These are phyloP conservation scores for Mycena latifolia DNA, from an alignment of 768 basidiomycete species.

Conservation along the genomic window DNA sequence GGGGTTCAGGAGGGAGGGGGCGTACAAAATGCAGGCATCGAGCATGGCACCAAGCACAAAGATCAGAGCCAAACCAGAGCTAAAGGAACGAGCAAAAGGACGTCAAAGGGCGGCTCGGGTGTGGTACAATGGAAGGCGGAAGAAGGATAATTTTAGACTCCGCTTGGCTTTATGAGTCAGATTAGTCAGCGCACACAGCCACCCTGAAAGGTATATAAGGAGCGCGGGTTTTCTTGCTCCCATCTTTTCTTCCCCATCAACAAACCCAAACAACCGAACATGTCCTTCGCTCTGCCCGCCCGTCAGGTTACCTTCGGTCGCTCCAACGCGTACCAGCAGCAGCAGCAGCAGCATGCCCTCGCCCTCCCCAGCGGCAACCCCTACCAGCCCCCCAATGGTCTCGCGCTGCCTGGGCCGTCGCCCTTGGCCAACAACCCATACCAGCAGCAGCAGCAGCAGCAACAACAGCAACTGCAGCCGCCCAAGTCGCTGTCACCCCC, in stretches of 20 bases:
- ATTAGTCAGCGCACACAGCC: not conserved
- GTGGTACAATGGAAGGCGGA: conserved; percentile 5
- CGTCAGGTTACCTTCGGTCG: conserved; percentile 86
- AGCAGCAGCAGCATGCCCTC: conserved; percentile 58
- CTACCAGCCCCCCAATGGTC: conserved; percentile 55
- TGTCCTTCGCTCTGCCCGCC: conserved; percentile 79
- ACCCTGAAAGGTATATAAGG: conserved; percentile 57
- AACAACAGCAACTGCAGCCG: conserved; percentile 41
- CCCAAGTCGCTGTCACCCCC: conserved; percentile 41
- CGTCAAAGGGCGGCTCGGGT: not conserved
- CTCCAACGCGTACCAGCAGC: conserved; percentile 56
- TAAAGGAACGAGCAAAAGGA: not conserved
- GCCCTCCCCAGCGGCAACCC: conserved; percentile 70
- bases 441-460: conserved; percentile 43
- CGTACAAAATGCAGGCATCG: not conserved
- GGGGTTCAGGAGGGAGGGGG: not conserved
- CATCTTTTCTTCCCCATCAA: conserved; percentile 48
- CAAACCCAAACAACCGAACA: conserved; percentile 53
- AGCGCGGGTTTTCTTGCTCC: conserved; percentile 42
- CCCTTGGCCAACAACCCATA: conserved; percentile 71
- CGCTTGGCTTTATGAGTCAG: not conserved
- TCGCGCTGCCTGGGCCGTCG: conserved; percentile 65
- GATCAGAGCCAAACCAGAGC: too few species aligned
- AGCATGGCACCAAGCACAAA: not conserved
- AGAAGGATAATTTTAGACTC: conserved; percentile 2